Base-by-base conservation (phyloP, 2,329 filamentous ascomycete species). In the Cylindrodendrum hubeiense region DNA sequence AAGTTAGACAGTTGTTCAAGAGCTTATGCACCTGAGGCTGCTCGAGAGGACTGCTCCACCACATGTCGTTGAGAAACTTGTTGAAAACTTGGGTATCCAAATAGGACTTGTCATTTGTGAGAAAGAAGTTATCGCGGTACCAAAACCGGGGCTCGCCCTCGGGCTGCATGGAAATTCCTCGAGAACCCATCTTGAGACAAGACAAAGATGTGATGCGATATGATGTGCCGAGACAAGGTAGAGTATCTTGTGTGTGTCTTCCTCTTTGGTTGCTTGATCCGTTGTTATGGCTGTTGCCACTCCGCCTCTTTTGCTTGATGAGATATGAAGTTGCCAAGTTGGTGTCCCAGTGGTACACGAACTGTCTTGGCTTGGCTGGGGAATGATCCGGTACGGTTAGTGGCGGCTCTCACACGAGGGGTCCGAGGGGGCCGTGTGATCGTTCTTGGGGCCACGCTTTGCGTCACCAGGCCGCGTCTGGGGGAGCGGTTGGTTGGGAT, bases 81-180 rank as follows among this genome's bases (percentile, higher is more conserved):
- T 88, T 88, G 70, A 91, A 79, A 34, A 83, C 83, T 37, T 82
- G 76, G 24, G 86, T 78, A 56, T 89, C 84, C 64, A 92, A 78
- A 56, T 87, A 84, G 10, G 78, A 74, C 30, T 84, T 84, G 73
- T 91, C 85, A 39, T 88, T 91, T 28, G 89, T 91, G 76, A 91
- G 80, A 69, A 90, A 78, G 76, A 88, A 91, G 60, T 83, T 81
- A 67, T 85, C 83, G 46, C 82, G 81, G 69, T 83, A 84, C 86
- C 86, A 88, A 65, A 80, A 83, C 63, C 74, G 75, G 26, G 78
- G 74, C 46, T 67, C 64, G 64, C 76, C 78, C 60, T 80, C 78
- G n/a, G 74, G 69, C 61, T 74, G 73, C 41, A 69, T 68, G 33
- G 70, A 22, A 41, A 68, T 69, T 41, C 74, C 73, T 56, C 69